A percentile compares a stretch with the other conserved stretches of the same genome.
Conservation (phyloP, 2,329 filamentous ascomycete genomes). For the Hymenoscyphus salicellus region DNA sequence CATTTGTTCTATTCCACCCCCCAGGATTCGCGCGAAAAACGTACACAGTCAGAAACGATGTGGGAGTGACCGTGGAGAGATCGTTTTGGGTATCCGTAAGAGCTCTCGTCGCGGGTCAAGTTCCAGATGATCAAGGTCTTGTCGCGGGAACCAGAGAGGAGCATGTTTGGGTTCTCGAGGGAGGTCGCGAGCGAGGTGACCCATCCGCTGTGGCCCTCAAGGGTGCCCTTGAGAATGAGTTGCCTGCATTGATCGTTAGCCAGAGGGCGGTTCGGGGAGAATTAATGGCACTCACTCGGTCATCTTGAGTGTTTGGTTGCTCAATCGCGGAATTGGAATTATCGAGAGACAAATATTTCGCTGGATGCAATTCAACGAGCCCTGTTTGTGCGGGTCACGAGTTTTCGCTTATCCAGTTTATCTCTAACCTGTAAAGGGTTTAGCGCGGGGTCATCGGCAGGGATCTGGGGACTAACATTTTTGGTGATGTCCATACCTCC, state of each 20-base stretch:
- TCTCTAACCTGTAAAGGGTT: neutral
- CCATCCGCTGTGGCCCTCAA: slow-evolving; percentile 99
- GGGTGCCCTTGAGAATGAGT: slow-evolving; percentile 85
- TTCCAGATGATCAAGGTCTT: slow-evolving; percentile 99
- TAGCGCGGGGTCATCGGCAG: neutral
- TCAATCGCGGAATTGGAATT: slow-evolving; percentile 18
- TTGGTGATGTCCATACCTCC: neutral
- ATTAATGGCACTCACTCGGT: slow-evolving; percentile 24
- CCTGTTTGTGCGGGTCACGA: slow-evolving; percentile 2
- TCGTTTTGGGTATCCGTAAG: slow-evolving; percentile 99
- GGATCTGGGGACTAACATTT: neutral
- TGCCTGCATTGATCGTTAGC: slow-evolving; percentile 18
- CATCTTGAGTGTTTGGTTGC: slow-evolving; percentile 34
- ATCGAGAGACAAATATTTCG: neutral
- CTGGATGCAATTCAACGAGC: neutral
- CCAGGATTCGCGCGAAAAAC: slow-evolving; percentile 43
- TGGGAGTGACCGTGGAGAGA: slow-evolving; percentile 98
- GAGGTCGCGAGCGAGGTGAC: slow-evolving; percentile 98
- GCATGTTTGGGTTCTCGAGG: slow-evolving; percentile 99
- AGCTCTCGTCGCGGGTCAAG: slow-evolving; percentile 95
- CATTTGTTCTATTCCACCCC: slow-evolving; percentile 1
- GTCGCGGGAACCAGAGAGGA: slow-evolving; percentile 94
- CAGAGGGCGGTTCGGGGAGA: neutral
- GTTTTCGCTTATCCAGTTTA: neutral
- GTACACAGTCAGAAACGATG: slow-evolving; percentile 99